A percentile compares a stretch with the other conserved stretches of the same genome.
Evolutionary conservation across 2,329 filamentous ascomycete genomes (phyloP).

Genomic region (Alternaria solani): DNA sequence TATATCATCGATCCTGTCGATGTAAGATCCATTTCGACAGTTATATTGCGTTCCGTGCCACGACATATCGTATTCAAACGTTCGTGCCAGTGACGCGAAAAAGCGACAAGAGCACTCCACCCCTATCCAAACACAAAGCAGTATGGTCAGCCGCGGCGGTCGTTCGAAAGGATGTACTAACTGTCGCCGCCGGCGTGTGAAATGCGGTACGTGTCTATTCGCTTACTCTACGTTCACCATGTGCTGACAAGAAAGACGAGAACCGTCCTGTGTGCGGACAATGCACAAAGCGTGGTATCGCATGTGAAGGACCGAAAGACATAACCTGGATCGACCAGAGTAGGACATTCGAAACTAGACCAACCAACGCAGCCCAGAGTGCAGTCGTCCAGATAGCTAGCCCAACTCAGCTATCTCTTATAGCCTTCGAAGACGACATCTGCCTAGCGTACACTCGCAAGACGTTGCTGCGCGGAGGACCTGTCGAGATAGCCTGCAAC

Average conservation of each 20-base stretch:
- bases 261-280: constrained; percentile 34
- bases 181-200: constrained; percentile 38
- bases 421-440: constrained; percentile 36
- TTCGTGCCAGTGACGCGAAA: neutral
- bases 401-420: constrained; percentile 22
- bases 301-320: constrained; percentile 37
- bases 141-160: constrained; percentile 41
- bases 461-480: constrained; percentile 34
- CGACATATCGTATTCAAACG: neutral
- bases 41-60: neutral
- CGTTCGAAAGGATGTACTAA: constrained; percentile 39
- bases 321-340: constrained; percentile 35
- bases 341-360: neutral
- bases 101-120: neutral
- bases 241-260: constrained; percentile 29
- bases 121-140: neutral
- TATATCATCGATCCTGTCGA: neutral
- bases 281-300: constrained; percentile 34
- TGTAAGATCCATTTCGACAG: neutral
- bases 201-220: constrained; percentile 34
- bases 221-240: neutral
- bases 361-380: neutral
- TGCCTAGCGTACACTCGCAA: constrained; percentile 40
- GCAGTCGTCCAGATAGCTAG: constrained; percentile 2
- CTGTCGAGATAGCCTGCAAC: constrained; percentile 37